Conservation (phyloP, 495 filamentous ascomycete genomes). For the Aspergillus carlsbadensis region DNA sequence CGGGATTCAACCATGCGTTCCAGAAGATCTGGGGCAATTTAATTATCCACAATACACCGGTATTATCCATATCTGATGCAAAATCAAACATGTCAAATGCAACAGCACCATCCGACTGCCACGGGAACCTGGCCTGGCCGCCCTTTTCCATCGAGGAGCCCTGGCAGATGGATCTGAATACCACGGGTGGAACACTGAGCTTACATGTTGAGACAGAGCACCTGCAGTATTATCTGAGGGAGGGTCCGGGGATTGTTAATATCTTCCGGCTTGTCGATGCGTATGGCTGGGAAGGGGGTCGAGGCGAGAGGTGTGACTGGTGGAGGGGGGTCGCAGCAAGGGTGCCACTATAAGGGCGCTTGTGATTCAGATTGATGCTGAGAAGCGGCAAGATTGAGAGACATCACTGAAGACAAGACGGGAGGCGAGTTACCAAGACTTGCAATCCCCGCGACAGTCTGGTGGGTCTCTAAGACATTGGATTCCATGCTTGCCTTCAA, state of each 20-base stretch:
- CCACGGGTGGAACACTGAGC: constrained; percentile 17
- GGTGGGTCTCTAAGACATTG: too few species aligned
- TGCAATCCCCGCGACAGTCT: too few species aligned
- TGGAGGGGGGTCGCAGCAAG: constrained; percentile 52
- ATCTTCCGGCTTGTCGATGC: constrained; percentile 48
- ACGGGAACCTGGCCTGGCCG: constrained; percentile 14
- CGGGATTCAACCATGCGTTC: constrained; percentile 19
- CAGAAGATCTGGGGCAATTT: constrained; percentile 49
- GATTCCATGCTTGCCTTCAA: too few species aligned
- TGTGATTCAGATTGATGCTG: too few species aligned
- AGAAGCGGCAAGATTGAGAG: too few species aligned
- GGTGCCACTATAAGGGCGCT: too few species aligned
- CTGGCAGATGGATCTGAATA: constrained; percentile 23
- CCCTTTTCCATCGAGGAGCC: constrained; percentile 1
- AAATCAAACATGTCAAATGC: constrained; percentile 14
- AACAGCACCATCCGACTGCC: constrained; percentile 3
- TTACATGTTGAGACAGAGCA: constrained; percentile 13
- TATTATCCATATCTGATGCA: constrained; percentile 22
- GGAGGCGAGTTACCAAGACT: too few species aligned
- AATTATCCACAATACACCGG: constrained; percentile 50
- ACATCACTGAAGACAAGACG: too few species aligned
- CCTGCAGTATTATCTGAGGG: constrained; percentile 17
- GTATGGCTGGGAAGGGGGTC: constrained; percentile 55
- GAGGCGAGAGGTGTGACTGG: constrained; percentile 56
- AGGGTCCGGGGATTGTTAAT: constrained; percentile 47